Base-by-base conservation (phyloP, 495 filamentous ascomycete genomes). In the Podospora australis region DNA sequence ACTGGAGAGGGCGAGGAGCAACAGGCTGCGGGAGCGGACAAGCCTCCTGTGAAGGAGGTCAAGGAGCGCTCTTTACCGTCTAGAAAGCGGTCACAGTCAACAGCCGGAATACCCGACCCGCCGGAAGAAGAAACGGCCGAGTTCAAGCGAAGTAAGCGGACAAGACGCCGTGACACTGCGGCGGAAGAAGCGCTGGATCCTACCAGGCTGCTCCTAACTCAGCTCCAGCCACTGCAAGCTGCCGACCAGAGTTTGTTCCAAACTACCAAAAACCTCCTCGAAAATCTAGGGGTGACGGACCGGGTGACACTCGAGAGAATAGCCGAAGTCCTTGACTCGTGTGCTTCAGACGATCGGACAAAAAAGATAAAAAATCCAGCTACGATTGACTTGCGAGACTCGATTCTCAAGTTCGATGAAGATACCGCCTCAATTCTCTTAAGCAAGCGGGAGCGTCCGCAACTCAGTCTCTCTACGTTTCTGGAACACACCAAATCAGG, bases 91-190 rank as follows among this genome's bases (percentile, higher is more conserved):
- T 84, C 82, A 0, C 78, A 79, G 21, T 83, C 82, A 23, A 67
- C 70, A 21, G 81, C 81, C 9, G 81, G 80, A 0, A 61, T 86
- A 17, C 68, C 69, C 0, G 80, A 82, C 11, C 66, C 61, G 1
- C 64, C 45, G 9, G 75, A 78, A 19, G 77, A 80, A 24, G 75
- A 78, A 35, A 65, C 85, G 50, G 78, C 74, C 7, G 78, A 82
- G 4, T 76, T 86, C 38, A 79, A 83, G 56, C 80, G 88, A 57
- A 94, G 88, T 67, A 90, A 91, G 58, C 78, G 90, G 39, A 88
- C 87, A 22, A 78, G 87, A 51, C 83, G 87, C 22, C 78, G 88
- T 28, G 88, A 90, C 41, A 86, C 82, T 5, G 80, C 80, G 49
- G 79, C 77, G 52, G 87, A 87, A 4, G 86, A 87, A 19, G 76